Base-by-base conservation (phyloP, 768 basidiomycete species). In the Fistulinella prunicolor region DNA sequence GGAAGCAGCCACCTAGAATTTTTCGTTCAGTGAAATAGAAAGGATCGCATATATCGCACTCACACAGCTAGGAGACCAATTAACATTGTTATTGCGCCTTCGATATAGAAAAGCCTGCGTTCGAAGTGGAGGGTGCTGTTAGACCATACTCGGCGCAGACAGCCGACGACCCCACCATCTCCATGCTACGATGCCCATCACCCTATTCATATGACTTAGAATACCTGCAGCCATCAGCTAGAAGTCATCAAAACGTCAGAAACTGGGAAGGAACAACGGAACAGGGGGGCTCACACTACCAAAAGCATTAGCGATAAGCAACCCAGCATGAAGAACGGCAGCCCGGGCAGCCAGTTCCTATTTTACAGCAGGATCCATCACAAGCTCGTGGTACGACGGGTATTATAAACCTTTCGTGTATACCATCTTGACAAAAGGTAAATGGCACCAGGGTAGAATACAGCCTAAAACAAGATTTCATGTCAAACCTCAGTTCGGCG, bases 41-140 rank as follows among this genome's bases (percentile, higher is more conserved):
- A 26, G 3, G 6, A 30, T 22, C 9, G 19, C n/a, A 17, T 4
- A 35, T 16, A 44, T 32, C 32, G 16, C 17, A 37, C 44, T 4
- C 24, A 37, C 44, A 44, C 37, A n/a, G 44, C 34, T 6, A 28
- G 7, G 1, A 44, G 23, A 20, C 44, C 44, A 20, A 44, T n/a
- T n/a, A 28, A 19, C 7, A 44, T 44, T 19, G 44, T 44, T 29
- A 44, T 26, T 17, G 24, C 35, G 8, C 86, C 86, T 67, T 84
- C 86, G 40, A 86, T 83, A 59, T 76, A 84, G 61, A 88, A 88
- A 41, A 88, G 60, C 86, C 86, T 85, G 46, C 1, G 20, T 37
- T 24, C n/a, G 17, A 17, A 22, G 13, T 24, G 12, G 17, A 36
- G 34, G 22, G 6, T 26, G 22, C 19, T 17, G 12, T 20, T 21